Evolutionary conservation across 2,329 filamentous ascomycete genomes (phyloP).

Genomic region (Calonectria honghensis): DNA sequence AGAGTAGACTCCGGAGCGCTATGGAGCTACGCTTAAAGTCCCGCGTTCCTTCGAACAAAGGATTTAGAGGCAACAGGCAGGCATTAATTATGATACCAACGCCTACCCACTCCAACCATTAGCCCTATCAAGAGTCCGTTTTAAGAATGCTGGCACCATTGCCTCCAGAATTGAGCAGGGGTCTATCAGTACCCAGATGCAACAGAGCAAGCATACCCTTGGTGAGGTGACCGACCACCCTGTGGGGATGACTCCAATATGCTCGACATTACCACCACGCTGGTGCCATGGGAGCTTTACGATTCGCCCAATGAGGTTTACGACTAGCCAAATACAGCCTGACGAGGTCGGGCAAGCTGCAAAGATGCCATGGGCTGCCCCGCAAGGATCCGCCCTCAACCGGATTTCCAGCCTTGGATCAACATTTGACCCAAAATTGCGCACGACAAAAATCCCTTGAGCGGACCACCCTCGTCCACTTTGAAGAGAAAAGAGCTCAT

Average conservation of each 20-base stretch:
- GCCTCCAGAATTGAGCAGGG: not conserved
- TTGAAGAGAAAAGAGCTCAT: slow-evolving; percentile 22
- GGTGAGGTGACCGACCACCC: slow-evolving; percentile 20
- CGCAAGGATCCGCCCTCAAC: slow-evolving; percentile 47
- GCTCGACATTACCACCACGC: slow-evolving; percentile 44
- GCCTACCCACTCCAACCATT: not conserved
- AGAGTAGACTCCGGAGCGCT: slow-evolving; percentile 48
- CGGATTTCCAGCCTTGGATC: slow-evolving; percentile 47
- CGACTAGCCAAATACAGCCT: slow-evolving; percentile 32
- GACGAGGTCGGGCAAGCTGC: slow-evolving; percentile 39
- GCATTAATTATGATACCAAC: slow-evolving; percentile 32
- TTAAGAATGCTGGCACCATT: slow-evolving; percentile 30
- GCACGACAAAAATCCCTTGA: slow-evolving; percentile 45
- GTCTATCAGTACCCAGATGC: not conserved
- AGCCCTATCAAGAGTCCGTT: slow-evolving; percentile 1
- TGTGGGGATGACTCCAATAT: slow-evolving; percentile 43
- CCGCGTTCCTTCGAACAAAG: slow-evolving; percentile 13
- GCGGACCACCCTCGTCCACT: slow-evolving; percentile 33
- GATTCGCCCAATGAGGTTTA: slow-evolving; percentile 43
- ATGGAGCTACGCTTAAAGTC: slow-evolving; percentile 41
- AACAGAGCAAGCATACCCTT: slow-evolving; percentile 19
- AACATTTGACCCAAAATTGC: slow-evolving; percentile 44
- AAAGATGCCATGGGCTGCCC: slow-evolving; percentile 40
- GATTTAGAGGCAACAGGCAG: slow-evolving; percentile 22
- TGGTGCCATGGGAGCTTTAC: slow-evolving; percentile 44